A percentile compares a stretch with the other conserved stretches of the same genome.
Evolutionary conservation across 2,329 filamentous ascomycete species (phyloP).

Genomic region (Scedosporium dehoogii): DNA sequence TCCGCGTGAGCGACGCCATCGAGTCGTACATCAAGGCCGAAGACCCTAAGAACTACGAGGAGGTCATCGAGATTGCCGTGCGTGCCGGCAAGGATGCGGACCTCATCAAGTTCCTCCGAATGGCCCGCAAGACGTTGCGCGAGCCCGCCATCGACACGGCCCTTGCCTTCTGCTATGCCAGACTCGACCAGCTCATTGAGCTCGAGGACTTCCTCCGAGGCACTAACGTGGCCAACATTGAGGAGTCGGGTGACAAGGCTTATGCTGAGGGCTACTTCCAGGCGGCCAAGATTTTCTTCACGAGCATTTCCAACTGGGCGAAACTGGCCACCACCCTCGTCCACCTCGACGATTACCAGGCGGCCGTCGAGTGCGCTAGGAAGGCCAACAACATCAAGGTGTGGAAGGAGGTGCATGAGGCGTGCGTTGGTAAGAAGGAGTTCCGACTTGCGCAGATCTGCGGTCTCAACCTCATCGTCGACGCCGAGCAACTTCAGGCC

Average conservation of each 20-base stretch:
- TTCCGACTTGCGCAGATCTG: constrained; percentile 98
- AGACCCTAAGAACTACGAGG: constrained; percentile 84
- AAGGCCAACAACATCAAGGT: constrained; percentile 99
- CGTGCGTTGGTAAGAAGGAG: constrained; percentile 94
- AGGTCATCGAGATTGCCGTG: constrained; percentile 93
- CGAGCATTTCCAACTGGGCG: constrained; percentile 98
- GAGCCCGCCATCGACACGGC: constrained; percentile 91
- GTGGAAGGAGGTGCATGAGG: constrained; percentile 97
- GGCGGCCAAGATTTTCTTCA: constrained; percentile 98
- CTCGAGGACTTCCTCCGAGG: constrained; percentile 91
- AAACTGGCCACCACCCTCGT: constrained; percentile 96
- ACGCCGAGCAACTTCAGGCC: constrained; percentile 87
- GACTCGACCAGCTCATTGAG: constrained; percentile 82
- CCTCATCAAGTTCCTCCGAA: constrained; percentile 88
- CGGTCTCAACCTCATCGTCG: constrained; percentile 93
- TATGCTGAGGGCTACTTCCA: constrained; percentile 90
- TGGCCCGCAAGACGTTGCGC: constrained; percentile 93
- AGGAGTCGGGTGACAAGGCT: constrained; percentile 96
- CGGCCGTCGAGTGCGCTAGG: constrained; percentile 91
- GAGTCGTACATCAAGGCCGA: constrained; percentile 95
- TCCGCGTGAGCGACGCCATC: constrained; percentile 84
- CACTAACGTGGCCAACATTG: constrained; percentile 90
- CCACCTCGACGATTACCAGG: constrained; percentile 95
- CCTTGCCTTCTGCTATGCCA: constrained; percentile 86
- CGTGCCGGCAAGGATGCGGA: constrained; percentile 97